Evolutionary conservation across 139 green algal genomes (phyloP).

Genomic region (Zygnema circumcarinatum): DNA sequence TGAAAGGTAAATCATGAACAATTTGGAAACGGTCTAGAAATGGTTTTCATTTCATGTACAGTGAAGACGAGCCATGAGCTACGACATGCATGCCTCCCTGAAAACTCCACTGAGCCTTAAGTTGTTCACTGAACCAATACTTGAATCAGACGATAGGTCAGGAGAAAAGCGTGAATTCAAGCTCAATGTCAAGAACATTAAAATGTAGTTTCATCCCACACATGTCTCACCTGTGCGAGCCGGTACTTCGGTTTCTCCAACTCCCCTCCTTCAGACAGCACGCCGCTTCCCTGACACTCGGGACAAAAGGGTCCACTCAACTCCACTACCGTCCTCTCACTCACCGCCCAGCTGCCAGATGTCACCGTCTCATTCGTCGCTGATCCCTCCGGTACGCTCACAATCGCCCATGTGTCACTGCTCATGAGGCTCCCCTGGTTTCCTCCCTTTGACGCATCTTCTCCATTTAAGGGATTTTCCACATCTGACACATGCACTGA

Average conservation of each 20-base stretch:
- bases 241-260: conserved; percentile 33
- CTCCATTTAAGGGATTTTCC: background rate
- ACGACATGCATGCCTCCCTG: no score
- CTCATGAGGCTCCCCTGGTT: background rate
- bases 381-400: background rate
- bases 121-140: no score
- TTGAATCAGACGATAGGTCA: no score
- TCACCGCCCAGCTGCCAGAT: no score
- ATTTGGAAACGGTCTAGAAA: no score
- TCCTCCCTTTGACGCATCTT: background rate
- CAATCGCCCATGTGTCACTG: background rate
- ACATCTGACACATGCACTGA: background rate
- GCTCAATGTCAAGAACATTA: no score
- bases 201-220: background rate
- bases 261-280: background rate
- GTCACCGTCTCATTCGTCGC: background rate
- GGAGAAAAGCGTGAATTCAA: no score
- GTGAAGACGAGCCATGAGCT: no score
- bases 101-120: no score
- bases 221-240: conserved; percentile 31
- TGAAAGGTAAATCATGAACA: no score
- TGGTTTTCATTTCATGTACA: no score
- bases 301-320: conserved; percentile 29
- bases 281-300: conserved; percentile 30
- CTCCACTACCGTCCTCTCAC: no score